Base-by-base conservation (phyloP, 192 early-diverging fungal genomes). In the Gaertneriomyces semiglobifer region DNA sequence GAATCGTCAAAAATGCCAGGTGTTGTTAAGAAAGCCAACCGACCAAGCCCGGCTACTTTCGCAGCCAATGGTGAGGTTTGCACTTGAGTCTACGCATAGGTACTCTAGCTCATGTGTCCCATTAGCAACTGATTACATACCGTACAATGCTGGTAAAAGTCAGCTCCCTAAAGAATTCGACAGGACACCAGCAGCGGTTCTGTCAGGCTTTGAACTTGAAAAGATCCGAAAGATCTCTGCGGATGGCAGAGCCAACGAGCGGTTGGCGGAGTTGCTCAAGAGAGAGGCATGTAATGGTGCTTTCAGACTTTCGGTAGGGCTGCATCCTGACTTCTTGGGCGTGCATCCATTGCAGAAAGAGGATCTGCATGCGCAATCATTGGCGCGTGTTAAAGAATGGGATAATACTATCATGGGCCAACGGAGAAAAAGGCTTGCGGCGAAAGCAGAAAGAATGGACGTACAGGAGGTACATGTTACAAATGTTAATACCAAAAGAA, bases 331-430 rank as follows among this genome's bases (percentile, higher is more conserved):
- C 53, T 41, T 25, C 2, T 12, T 2, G 55, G 20, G 55, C 11
- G 0, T 25, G n/a, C 3, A 8, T 64, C 41, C 19, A 18, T 41
- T 52, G 12, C 60, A 83, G 78, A 71, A 69, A 51, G 56, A 74
- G 48, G 58, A 55, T 10, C 64, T 83, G 19, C 77, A 78, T 47
- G 16, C 46, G 45, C n/a, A 74, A 46, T 83, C 81, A 4, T 56
- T 68, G 25, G 46, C 69, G 18, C 52, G 67, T 9, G 75, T 74
- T 19, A 69, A 74, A 20, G 60, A 20, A 14, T 83, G 81, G 81
- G 66, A 63, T 41, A 83, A 79, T 65, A 83, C 81, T 4, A 73
- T 83, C 19, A 62, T 76, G 57, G 81, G 81, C 3, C 65, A 72
- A 44, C 72, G 81, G 12, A 66, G 57, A 47, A 74, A 74, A 58